Evolutionary conservation across 257 asterid genomes (phyloP).

Genomic region (Orobanche coerulescens): DNA sequence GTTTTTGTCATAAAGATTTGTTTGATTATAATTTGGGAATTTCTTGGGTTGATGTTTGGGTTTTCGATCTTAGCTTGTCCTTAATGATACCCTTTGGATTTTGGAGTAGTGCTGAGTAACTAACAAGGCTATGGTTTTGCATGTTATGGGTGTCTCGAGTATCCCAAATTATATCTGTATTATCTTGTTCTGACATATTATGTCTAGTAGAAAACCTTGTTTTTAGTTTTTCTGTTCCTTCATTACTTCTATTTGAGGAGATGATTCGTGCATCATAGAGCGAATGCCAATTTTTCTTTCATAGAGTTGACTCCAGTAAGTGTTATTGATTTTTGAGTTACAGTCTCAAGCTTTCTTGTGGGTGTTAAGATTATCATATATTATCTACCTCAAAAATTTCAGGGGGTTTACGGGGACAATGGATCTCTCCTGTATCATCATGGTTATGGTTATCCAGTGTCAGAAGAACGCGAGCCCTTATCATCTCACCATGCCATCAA

Average conservation of each 20-base stretch:
- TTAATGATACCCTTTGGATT: neutral
- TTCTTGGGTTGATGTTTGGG: neutral
- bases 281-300: neutral
- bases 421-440: no score
- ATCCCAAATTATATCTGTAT: neutral
- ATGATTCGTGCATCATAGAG: constrained; percentile 1
- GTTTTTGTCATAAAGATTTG: neutral
- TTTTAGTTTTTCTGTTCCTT: neutral
- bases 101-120: neutral
- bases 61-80: neutral
- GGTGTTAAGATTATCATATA: no score
- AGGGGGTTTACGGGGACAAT: no score
- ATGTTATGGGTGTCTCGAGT: neutral
- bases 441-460: no score
- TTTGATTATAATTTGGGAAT: constrained; percentile 7
- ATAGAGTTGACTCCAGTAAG: no score
- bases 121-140: neutral
- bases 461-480: no score
- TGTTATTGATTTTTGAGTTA: no score
- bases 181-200: neutral
- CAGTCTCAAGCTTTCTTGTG: no score
- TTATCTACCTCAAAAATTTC: no score
- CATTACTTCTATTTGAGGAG: neutral
- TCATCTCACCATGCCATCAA: no score
- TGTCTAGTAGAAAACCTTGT: neutral